Evolutionary conservation across 2,329 filamentous ascomycete species (phyloP).

Genomic region (Meredithiella fracta): DNA sequence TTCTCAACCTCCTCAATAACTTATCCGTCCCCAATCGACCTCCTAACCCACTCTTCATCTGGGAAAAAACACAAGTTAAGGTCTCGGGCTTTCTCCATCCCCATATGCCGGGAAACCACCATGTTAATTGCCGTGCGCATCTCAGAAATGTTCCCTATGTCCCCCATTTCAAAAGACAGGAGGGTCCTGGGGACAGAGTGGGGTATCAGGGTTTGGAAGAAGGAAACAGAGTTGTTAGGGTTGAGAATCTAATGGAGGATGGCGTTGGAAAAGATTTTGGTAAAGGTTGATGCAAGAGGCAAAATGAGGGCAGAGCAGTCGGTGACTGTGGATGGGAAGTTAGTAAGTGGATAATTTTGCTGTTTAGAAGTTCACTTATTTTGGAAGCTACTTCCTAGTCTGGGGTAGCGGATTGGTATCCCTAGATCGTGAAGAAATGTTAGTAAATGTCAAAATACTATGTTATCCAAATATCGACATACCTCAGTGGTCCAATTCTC

Average conservation of each 20-base stretch:
- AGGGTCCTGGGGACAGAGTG: slow-evolving; percentile 34
- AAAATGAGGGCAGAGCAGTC: slow-evolving; percentile 6
- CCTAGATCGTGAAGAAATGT: slow-evolving; percentile 22
- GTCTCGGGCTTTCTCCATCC: slow-evolving; percentile 30
- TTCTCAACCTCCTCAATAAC: slow-evolving; percentile 37
- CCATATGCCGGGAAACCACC: slow-evolving; percentile 34
- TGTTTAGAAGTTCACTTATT: slow-evolving; percentile 19
- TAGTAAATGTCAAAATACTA: neutral
- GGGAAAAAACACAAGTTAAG: slow-evolving; percentile 58
- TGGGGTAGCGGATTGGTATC: slow-evolving; percentile 41
- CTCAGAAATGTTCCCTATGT: slow-evolving; percentile 50
- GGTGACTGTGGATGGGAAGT: neutral
- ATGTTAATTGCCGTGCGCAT: slow-evolving; percentile 40
- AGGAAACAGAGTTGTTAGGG: neutral
- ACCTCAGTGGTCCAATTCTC: slow-evolving; percentile 29
- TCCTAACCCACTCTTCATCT: slow-evolving; percentile 40
- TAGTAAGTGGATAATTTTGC: neutral
- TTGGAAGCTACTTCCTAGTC: slow-evolving; percentile 28
- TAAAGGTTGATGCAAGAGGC: slow-evolving; percentile 21
- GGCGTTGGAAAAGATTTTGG: slow-evolving; percentile 49
- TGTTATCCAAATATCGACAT: neutral
- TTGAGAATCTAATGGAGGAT: slow-evolving; percentile 46
- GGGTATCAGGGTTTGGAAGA: slow-evolving; percentile 24
- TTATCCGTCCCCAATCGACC: slow-evolving; percentile 28
- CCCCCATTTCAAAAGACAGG: slow-evolving; percentile 57